These are phyloP conservation scores for Wickerhamiella alocasiicola DNA, from an alignment of 805 yeast genomes.

Conservation along the genomic window DNA sequence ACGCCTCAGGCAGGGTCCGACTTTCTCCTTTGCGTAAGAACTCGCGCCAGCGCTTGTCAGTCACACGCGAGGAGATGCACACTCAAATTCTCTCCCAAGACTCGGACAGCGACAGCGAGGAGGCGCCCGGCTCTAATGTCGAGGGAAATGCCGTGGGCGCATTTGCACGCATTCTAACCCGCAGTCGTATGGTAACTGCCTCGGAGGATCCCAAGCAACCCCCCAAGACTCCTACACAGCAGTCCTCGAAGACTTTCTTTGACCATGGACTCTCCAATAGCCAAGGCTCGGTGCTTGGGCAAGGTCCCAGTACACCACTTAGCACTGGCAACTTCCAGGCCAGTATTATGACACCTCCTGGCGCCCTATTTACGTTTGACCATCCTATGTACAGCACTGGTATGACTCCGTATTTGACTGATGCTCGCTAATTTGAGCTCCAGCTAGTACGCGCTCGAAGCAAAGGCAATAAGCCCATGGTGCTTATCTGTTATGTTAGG, in stretches of 20 bases:
- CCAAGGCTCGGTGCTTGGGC: slow-evolving; percentile 9
- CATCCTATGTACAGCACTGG: slow-evolving; percentile 20
- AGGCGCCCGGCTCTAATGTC: neutral
- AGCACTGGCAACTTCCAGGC: slow-evolving; percentile 10
- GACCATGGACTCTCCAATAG: neutral
- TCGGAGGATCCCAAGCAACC: neutral
- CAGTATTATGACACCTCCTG: slow-evolving; percentile 19
- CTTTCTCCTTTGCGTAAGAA: slow-evolving; percentile 1
- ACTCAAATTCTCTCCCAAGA: slow-evolving; percentile 10
- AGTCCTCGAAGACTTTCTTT: slow-evolving; percentile 2
- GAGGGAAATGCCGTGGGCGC: slow-evolving; percentile 19
- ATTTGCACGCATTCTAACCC: slow-evolving; percentile 20
- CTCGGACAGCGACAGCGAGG: slow-evolving; percentile 12
- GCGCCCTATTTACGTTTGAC: slow-evolving; percentile 18
- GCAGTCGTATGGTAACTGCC: slow-evolving; percentile 14
- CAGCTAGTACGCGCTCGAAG: no score
- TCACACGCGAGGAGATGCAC: slow-evolving; percentile 7
- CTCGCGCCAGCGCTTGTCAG: neutral
- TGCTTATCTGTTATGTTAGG: no score
- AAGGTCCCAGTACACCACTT: slow-evolving; percentile 10
- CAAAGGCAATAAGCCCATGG: no score
- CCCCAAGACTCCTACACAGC: neutral
- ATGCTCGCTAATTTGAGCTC: no score
- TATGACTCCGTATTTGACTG: slow-evolving; percentile 22
- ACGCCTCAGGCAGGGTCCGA: slow-evolving; percentile 9